Conservation (phyloP, 2,329 filamentous ascomycete genomes). For the Graphilbum fragrans region DNA sequence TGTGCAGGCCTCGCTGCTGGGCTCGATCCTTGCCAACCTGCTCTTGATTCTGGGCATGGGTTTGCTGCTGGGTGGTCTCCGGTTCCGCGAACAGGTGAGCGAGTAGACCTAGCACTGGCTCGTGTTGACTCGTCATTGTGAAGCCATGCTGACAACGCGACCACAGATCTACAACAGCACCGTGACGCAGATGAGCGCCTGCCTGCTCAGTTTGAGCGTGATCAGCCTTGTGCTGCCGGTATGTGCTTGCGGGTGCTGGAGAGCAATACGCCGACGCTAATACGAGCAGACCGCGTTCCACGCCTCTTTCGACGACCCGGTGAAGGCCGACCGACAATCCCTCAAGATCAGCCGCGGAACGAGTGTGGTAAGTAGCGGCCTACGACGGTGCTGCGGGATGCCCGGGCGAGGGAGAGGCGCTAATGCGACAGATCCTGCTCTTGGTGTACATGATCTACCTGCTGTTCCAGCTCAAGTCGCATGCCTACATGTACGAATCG, state of each 20-base stretch:
- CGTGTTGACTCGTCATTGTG: too few relatives aligned
- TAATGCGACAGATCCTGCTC: conserved; percentile 47
- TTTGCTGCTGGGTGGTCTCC: conserved; percentile 75
- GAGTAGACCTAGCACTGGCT: too few relatives aligned
- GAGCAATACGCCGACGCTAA: neutral
- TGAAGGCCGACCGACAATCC: conserved; percentile 54
- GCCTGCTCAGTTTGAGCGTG: conserved; percentile 78
- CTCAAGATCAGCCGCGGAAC: conserved; percentile 82
- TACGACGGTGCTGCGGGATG: neutral
- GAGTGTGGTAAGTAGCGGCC: conserved; percentile 62
- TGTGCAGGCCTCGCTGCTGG: conserved; percentile 80
- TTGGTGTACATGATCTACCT: conserved; percentile 76
- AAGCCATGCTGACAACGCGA: neutral
- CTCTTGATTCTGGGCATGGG: conserved; percentile 86
- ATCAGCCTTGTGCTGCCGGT: conserved; percentile 78
- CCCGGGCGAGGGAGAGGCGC: neutral
- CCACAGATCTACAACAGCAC: conserved; percentile 79
- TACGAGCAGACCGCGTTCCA: conserved; percentile 69
- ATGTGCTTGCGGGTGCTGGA: conserved; percentile 15
- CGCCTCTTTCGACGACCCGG: conserved; percentile 59
- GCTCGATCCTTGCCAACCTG: conserved; percentile 80
- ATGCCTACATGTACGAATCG: conserved; percentile 84
- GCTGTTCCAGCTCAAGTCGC: conserved; percentile 83
- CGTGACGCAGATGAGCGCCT: conserved; percentile 92
- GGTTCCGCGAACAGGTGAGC: conserved; percentile 70